Conservation (phyloP, 2,329 filamentous ascomycete species). For the Scedosporium apiospermum region DNA sequence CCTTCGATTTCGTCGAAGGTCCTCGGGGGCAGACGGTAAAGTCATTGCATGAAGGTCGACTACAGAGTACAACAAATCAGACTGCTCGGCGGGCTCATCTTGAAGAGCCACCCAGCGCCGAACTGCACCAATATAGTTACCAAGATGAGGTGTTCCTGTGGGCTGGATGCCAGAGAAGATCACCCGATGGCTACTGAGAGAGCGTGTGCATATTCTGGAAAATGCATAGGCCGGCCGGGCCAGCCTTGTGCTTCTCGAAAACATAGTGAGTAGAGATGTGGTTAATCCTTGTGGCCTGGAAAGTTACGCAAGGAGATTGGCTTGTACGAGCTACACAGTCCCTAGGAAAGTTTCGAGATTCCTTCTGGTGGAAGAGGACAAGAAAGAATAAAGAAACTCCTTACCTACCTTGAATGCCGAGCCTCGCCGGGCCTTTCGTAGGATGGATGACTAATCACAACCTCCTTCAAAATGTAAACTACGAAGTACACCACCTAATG, state of each 20-base stretch:
- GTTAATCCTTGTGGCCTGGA: neutral
- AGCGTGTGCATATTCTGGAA: neutral
- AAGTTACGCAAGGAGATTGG: neutral
- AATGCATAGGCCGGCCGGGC: neutral
- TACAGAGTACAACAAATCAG: constrained; percentile 71
- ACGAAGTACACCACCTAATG: too few relatives aligned
- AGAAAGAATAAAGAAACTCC: too few relatives aligned
- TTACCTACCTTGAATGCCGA: too few relatives aligned
- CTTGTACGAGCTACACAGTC: neutral
- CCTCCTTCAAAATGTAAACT: too few relatives aligned
- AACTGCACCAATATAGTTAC: constrained; percentile 89
- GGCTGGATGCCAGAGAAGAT: constrained; percentile 97
- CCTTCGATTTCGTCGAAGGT: constrained; percentile 55
- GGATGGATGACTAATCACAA: too few relatives aligned
- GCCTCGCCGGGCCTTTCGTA: too few relatives aligned
- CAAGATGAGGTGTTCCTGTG: constrained; percentile 85
- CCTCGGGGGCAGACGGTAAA: constrained; percentile 52
- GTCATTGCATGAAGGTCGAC: constrained; percentile 95
- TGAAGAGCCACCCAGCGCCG: constrained; percentile 80
- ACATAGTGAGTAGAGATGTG: neutral
- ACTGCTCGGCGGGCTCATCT: constrained; percentile 42
- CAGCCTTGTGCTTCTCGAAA: neutral
- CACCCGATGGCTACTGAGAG: constrained; percentile 20
- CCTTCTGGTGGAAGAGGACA: too few relatives aligned
- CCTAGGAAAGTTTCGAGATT: too few relatives aligned